A percentile compares a stretch with the other conserved stretches of the same genome.
These are phyloP conservation scores for Dioscorea zingiberensis DNA, from an alignment of 106 monocot genomes.

Conservation along the genomic window DNA sequence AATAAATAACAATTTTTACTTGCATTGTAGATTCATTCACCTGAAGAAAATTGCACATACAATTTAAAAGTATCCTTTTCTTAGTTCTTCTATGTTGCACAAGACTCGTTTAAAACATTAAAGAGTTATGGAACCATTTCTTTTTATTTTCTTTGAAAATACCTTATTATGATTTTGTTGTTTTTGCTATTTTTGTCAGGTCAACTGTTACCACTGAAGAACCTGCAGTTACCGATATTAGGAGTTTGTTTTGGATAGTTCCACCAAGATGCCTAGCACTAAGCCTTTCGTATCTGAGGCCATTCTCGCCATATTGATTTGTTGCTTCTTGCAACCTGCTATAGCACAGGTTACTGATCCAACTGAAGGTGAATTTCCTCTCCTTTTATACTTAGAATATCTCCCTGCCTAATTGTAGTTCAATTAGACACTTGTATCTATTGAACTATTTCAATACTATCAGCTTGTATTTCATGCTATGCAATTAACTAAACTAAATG, in stretches of 20 bases:
- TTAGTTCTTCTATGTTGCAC: too few relatives aligned
- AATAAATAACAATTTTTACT: too few relatives aligned
- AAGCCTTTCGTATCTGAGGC: conserved; percentile 13
- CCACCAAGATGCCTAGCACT: conserved; percentile 18
- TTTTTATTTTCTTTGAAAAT: too few relatives aligned
- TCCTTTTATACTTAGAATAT: neutral
- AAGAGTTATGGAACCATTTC: too few relatives aligned
- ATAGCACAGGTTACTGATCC: conserved; percentile 48
- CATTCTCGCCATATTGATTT: conserved; percentile 15
- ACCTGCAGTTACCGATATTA: neutral
- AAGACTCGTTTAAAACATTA: too few relatives aligned
- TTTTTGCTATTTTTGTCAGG: neutral
- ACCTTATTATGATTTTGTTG: too few relatives aligned
- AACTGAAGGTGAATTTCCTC: conserved; percentile 45
- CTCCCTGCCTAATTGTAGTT: neutral
- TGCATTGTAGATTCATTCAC: too few relatives aligned
- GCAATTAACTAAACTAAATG: neutral
- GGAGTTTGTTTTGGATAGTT: conserved; percentile 1
- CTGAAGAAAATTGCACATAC: too few relatives aligned
- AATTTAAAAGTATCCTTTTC: too few relatives aligned
- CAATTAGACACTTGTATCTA: neutral
- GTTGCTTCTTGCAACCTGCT: conserved; percentile 15
- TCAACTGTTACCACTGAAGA: neutral
- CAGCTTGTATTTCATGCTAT: neutral
- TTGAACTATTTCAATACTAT: neutral